phyloP scores from a whole-genome alignment of 306 rosid genomes.

The Cucumis sativus region Cucumber_9930_V3 NC_026656.2:16032501-16033000 shows the following conservation, averaged over 20 bases:
- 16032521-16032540: constrained; percentile 2
- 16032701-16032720: constrained; percentile 94
- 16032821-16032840: constrained; percentile 35
- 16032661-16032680: constrained; percentile 19
- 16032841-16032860: constrained; percentile 15
- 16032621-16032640: constrained; percentile 31
- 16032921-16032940: constrained; percentile 9
- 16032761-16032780: constrained; percentile 72
- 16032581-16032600: constrained; percentile 93
- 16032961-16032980: constrained; percentile 92
- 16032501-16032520: neutral
- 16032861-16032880: constrained; percentile 21
- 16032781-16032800: neutral
- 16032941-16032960: constrained; percentile 29
- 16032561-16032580: constrained; percentile 25
- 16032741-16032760: constrained; percentile 69
- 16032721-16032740: constrained; percentile 83
- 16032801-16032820: neutral
- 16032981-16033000: constrained; percentile 81
- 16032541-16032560: neutral
- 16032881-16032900: constrained; percentile 33
- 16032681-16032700: constrained; percentile 22
- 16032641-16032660: constrained; percentile 22
- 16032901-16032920: constrained; percentile 11
- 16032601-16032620: constrained; percentile 79